These are phyloP conservation scores for Zostera marina DNA, from an alignment of 116 monocot species.

Conservation along the genomic window DNA sequence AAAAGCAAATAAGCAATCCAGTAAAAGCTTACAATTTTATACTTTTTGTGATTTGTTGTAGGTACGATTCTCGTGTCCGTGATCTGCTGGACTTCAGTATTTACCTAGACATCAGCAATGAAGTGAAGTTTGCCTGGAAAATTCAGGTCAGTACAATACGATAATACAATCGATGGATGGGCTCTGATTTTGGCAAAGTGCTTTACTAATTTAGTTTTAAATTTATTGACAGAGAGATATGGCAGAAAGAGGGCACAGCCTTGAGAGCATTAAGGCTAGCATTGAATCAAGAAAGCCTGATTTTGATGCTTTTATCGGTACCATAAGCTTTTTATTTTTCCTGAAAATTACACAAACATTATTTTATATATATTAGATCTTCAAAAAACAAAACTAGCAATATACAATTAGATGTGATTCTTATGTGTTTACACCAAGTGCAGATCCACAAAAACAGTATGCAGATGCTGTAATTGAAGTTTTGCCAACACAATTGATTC, in stretches of 20 bases:
- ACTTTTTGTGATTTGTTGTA: constrained; percentile 5
- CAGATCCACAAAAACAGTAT: constrained; percentile 90
- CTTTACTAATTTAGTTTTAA: background rate
- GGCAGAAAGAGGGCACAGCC: constrained; percentile 90
- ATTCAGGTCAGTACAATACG: constrained; percentile 41
- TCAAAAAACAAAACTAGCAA: background rate
- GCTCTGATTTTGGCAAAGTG: background rate
- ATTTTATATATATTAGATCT: background rate
- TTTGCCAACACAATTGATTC: constrained; percentile 69
- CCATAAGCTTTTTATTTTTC: background rate
- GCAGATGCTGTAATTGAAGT: constrained; percentile 88
- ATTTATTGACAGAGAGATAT: constrained; percentile 53
- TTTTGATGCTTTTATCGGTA: constrained; percentile 90
- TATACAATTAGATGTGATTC: too few species aligned
- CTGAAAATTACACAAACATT: background rate
- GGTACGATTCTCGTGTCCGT: constrained; percentile 74
- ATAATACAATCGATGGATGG: background rate
- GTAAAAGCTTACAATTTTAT: background rate
- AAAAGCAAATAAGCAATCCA: background rate
- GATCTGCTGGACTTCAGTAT: constrained; percentile 94
- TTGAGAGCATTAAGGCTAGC: constrained; percentile 93
- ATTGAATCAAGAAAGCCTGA: constrained; percentile 83
- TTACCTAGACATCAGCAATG: constrained; percentile 88
- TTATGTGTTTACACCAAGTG: background rate
- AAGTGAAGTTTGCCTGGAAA: constrained; percentile 93